A percentile compares a stretch with the other conserved stretches of the same genome.
Evolutionary conservation across 257 asterid genomes (phyloP).

Genomic region (Primulina huaijiensis): DNA sequence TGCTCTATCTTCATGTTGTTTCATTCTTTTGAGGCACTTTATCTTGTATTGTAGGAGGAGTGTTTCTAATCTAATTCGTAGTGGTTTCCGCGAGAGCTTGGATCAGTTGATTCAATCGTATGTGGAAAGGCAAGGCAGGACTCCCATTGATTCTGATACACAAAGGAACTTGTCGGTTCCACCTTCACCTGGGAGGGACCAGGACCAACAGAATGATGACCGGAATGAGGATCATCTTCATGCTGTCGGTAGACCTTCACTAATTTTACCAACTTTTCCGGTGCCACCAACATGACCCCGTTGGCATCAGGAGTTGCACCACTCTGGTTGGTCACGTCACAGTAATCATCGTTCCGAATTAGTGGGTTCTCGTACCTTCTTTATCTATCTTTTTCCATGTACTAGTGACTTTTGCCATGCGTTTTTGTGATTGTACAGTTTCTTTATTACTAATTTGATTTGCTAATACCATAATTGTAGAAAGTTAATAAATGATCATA

Average conservation of each 20-base stretch:
- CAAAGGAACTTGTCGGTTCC: conserved; percentile 56
- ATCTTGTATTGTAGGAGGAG: conserved; percentile 67
- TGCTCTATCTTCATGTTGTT: conserved; percentile 11
- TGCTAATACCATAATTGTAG: no score
- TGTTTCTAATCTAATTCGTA: conserved; percentile 87
- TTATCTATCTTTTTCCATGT: neutral
- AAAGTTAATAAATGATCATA: no score
- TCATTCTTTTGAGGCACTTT: conserved; percentile 6
- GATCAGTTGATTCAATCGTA: conserved; percentile 86
- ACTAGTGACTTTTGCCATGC: no score
- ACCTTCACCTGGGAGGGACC: conserved; percentile 59
- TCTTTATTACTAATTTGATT: no score
- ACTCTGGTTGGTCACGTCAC: conserved; percentile 82
- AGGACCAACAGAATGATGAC: conserved; percentile 54
- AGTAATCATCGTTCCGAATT: conserved; percentile 78
- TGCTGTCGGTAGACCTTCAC: conserved; percentile 56
- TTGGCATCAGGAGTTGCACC: conserved; percentile 83
- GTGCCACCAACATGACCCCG: conserved; percentile 88
- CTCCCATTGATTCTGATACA: conserved; percentile 55
- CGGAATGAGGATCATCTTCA: conserved; percentile 59
- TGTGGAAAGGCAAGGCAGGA: conserved; percentile 72
- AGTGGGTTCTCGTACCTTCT: conserved; percentile 37
- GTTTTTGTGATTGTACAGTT: no score
- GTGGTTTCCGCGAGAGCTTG: conserved; percentile 93
- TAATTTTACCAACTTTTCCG: conserved; percentile 77